Base-by-base conservation (phyloP, 2,329 filamentous ascomycete genomes). In the Curvularia lunata region DNA sequence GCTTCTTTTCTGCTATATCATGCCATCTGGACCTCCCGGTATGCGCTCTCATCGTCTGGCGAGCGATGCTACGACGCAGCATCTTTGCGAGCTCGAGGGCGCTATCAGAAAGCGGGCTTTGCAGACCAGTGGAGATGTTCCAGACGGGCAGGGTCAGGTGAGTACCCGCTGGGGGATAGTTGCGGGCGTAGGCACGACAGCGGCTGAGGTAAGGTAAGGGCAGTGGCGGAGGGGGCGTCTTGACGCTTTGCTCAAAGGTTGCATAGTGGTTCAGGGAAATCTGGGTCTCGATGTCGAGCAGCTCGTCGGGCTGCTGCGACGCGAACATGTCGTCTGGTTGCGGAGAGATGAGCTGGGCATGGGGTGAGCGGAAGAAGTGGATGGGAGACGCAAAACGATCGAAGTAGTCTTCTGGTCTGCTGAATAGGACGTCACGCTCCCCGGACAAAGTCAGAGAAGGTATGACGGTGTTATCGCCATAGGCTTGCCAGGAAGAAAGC, bases 381-480 rank as follows among this genome's bases (percentile, higher is more conserved):
- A 80, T 72, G 3, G 82, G 81, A 5, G 80, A 82, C 1, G 80
- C 80, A 62, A 83, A 84, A 3, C 79, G 77, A 63, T 84, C 82
- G 54, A 82, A 82, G 56, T 76, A 81, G 50, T 79, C 68, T 40
- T 78, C 76, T 10, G 77, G 72, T 43, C 73, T 77, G 9, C 66
- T 62, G 64, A 84, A 84, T 1, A 82, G 61, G 1, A 64, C 48
- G 16, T 73, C 66, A 48, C 81, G 72, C 23, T 77, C 67, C 18
- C 62, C 63, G 18, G 72, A 64, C 10, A 81, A 60, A 7, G 66
- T 67, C 27, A 65, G 38, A 0, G 67, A 64, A 0, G 74, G 71
- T n/a, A 79, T 50, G 6, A 63, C 42, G 6, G 54, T 23, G 49
- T 69, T 72, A 37, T 72, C 64, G n/a, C 63, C 57, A 45, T 71